Percentiles rank a stretch among this genome's conserved stretches.
phyloP scores from a whole-genome alignment of 2,329 filamentous ascomycete genomes.

The Phaeophleospora eucalypticola region DNA sequence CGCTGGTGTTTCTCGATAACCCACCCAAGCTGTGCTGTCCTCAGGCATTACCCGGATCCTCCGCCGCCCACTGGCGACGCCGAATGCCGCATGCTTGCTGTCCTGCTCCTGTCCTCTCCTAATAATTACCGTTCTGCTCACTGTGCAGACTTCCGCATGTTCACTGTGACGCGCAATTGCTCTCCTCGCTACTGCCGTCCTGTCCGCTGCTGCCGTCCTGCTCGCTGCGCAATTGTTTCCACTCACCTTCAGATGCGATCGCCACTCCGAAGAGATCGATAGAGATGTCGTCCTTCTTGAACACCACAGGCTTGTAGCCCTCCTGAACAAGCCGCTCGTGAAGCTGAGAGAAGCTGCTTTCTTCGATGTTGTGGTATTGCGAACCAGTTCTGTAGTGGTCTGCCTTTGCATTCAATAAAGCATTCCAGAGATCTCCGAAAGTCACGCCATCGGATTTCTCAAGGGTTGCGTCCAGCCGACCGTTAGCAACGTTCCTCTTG shows the following conservation, averaged over 20 bases:
- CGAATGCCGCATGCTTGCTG: too few relatives aligned
- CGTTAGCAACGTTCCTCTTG: not conserved
- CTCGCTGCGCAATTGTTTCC: not conserved
- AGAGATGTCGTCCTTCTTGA: not conserved
- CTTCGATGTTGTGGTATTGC: not conserved
- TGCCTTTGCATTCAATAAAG: not conserved
- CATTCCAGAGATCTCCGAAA: not conserved
- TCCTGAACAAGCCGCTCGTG: not conserved
- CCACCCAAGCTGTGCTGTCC: too few relatives aligned
- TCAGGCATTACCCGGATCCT: too few relatives aligned
- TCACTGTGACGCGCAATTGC: too few relatives aligned
- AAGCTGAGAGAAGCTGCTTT: not conserved
- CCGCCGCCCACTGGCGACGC: too few relatives aligned
- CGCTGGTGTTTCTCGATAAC: too few relatives aligned
- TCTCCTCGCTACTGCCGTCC: too few relatives aligned
- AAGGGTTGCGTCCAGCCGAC: not conserved
- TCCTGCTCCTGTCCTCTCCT: too few relatives aligned
- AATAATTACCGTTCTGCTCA: too few relatives aligned
- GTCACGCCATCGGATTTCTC: not conserved
- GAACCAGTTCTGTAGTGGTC: not conserved
- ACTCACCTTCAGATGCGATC: not conserved
- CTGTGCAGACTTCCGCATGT: too few relatives aligned
- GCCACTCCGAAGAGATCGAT: not conserved
- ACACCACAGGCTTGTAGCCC: not conserved
- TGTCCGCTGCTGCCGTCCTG: too few relatives aligned